Evolutionary conservation across 1,284 basidiomycete species (phyloP).

Genomic region (Psilocybe mexicana): DNA sequence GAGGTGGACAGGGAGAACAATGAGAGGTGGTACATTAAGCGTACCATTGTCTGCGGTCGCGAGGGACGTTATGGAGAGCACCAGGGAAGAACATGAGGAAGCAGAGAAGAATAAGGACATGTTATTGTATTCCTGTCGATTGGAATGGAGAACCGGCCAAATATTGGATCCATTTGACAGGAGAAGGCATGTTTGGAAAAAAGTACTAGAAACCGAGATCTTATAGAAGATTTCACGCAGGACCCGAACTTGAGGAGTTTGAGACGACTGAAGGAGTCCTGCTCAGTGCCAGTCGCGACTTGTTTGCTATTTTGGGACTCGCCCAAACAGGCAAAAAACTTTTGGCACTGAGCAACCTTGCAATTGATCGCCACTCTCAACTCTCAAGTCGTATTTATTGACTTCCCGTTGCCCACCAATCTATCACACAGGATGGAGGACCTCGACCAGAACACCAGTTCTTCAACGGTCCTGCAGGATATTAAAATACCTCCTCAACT

Average conservation of each 20-base stretch:
- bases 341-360: constrained; percentile 7
- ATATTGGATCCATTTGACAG: not conserved
- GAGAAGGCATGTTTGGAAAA: not conserved
- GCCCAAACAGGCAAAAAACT: constrained; percentile 23
- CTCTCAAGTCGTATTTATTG: not conserved
- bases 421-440: constrained; percentile 5
- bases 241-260: too few relatives aligned
- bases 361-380: not conserved
- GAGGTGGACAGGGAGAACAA: constrained; percentile 19
- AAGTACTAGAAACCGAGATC: too few relatives aligned
- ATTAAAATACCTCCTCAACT: constrained; percentile 40
- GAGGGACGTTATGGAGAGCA: constrained; percentile 10
- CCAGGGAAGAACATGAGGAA: not conserved
- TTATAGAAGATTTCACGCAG: too few relatives aligned
- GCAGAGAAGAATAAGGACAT: not conserved
- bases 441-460: constrained; percentile 5
- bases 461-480: not conserved
- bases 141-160: not conserved
- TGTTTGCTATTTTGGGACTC: constrained; percentile 1
- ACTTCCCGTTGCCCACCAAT: not conserved
- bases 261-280: not conserved
- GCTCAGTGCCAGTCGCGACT: too few relatives aligned
- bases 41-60: constrained; percentile 21
- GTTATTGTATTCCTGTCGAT: not conserved
- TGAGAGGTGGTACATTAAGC: constrained; percentile 17